A percentile compares a stretch with the other conserved stretches of the same genome.
phyloP scores from a whole-genome alignment of 2,329 filamentous ascomycete species.

The Pezicula radicicola region DNA sequence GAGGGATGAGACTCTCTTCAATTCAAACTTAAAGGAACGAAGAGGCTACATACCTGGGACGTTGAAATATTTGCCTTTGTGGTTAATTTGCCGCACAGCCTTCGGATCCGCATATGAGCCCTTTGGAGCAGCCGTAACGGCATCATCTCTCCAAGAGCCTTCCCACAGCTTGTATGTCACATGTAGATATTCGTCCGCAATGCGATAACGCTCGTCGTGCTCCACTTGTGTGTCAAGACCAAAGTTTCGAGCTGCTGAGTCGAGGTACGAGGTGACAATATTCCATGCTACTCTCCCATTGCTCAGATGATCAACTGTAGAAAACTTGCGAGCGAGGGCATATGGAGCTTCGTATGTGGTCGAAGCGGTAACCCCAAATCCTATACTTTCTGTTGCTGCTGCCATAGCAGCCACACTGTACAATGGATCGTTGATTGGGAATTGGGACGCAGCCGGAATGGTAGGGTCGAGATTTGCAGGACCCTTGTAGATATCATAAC shows the following conservation, averaged over 20 bases:
- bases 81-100: conserved; percentile 63
- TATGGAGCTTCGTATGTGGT: conserved; percentile 70
- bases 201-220: conserved; percentile 63
- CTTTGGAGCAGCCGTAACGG: conserved; percentile 55
- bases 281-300: conserved; percentile 45
- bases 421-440: conserved; percentile 69
- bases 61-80: conserved; percentile 59
- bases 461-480: conserved; percentile 57
- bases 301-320: conserved; percentile 63
- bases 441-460: conserved; percentile 61
- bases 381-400: conserved; percentile 62
- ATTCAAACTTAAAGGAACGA: no score
- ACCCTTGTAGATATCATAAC: conserved; percentile 68
- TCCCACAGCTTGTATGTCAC: conserved; percentile 66
- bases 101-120: conserved; percentile 58
- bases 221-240: conserved; percentile 51
- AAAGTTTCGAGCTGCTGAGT: conserved; percentile 61
- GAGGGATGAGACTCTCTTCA: no score
- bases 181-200: conserved; percentile 60
- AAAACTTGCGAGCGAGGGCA: conserved; percentile 59
- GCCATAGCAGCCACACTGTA: conserved; percentile 65
- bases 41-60: conserved; percentile 37
- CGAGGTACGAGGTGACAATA: conserved; percentile 64
- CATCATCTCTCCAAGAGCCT: conserved; percentile 65
- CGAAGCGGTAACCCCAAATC: conserved; percentile 64